Evolutionary conservation across 306 rosid species (phyloP).

Genomic region (Cucumis melo): DNA sequence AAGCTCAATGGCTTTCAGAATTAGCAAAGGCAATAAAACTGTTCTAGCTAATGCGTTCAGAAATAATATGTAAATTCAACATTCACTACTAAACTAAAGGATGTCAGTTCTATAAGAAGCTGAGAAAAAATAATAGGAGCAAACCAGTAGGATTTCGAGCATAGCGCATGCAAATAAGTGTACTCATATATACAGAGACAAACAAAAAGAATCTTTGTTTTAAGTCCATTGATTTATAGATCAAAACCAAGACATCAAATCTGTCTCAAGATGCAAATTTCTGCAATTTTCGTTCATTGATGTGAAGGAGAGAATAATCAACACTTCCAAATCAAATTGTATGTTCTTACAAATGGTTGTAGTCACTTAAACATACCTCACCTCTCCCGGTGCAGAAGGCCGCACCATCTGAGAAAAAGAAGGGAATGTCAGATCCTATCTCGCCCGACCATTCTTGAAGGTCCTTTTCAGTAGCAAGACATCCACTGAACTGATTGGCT

Average conservation of each 20-base stretch:
- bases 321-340: background rate
- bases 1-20: background rate
- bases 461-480: conserved; percentile 70
- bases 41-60: background rate
- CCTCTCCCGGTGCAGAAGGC: conserved; percentile 98
- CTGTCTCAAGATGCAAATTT: background rate
- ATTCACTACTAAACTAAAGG: background rate
- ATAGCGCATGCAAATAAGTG: background rate
- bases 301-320: background rate
- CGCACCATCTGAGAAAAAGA: conserved; percentile 92
- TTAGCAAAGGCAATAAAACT: background rate
- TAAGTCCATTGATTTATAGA: background rate
- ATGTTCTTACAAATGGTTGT: background rate
- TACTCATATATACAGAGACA: background rate
- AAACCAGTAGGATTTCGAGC: background rate
- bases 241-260: background rate
- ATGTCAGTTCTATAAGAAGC: background rate
- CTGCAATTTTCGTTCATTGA: background rate
- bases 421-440: conserved; percentile 95
- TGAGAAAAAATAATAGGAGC: background rate
- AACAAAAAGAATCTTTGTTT: background rate
- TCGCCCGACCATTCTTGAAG: conserved; percentile 97
- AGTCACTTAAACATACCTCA: conserved; percentile 47
- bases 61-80: background rate
- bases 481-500: conserved; percentile 76